Evolutionary conservation across 208 protist species (phyloP).

Genomic region (Acanthamoeba healyi): DNA sequence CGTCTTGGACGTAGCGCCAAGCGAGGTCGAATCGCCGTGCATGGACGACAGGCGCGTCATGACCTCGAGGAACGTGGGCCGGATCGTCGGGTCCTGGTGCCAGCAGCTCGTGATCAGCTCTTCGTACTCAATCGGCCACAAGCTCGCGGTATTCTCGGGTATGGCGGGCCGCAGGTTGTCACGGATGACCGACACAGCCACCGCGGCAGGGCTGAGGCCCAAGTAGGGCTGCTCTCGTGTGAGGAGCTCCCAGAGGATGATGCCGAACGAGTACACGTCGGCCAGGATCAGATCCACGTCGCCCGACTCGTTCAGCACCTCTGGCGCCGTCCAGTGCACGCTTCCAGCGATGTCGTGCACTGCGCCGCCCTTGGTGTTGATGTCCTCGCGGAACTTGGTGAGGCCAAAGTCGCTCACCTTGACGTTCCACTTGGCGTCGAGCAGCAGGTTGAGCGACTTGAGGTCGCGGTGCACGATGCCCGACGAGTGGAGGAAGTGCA

Average conservation of each 20-base stretch:
- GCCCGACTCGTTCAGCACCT: conserved; percentile 22
- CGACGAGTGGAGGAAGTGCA: conserved; percentile 64
- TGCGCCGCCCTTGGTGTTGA: not conserved
- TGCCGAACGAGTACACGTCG: conserved; percentile 63
- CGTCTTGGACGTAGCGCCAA: conserved; percentile 10
- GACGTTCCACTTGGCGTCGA: conserved; percentile 76
- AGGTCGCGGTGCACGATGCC: conserved; percentile 62
- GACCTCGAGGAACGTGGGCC: conserved; percentile 68
- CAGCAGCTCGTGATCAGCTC: conserved; percentile 55
- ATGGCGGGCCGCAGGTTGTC: conserved; percentile 40
- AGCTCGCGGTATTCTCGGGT: not conserved
- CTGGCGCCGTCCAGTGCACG: conserved; percentile 62
- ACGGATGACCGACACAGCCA: conserved; percentile 56
- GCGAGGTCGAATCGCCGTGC: conserved; percentile 18
- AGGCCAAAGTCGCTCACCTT: conserved; percentile 87
- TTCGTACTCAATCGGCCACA: not conserved
- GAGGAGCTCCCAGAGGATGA: conserved; percentile 19
- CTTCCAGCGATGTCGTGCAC: not conserved
- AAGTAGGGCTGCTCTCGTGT: conserved; percentile 1
- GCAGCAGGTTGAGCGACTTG: conserved; percentile 67
- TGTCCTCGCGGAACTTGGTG: conserved; percentile 49
- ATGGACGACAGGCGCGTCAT: conserved; percentile 47
- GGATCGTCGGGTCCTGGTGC: conserved; percentile 46
- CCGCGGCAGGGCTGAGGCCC: conserved; percentile 25
- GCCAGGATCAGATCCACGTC: conserved; percentile 29